Base-by-base conservation (phyloP, 371 early-diverging fungal genomes). In the Capillidium rhysosporum region DNA sequence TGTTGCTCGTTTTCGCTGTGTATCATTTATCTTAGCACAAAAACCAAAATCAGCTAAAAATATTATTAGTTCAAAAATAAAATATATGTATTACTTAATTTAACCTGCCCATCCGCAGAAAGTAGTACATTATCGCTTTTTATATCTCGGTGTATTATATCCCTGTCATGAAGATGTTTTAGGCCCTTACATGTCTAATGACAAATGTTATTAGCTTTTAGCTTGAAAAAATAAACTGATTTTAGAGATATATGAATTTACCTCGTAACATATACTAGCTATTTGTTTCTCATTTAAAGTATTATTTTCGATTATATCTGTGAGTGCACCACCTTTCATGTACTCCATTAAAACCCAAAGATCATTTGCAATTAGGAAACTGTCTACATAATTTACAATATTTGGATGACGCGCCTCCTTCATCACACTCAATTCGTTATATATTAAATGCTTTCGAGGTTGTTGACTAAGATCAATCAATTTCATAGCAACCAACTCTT, bases 291-390 rank as follows among this genome's bases (percentile, higher is more conserved):
- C 96, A 25, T 75, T 73, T 73, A 97, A 71, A 49, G 79, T 79
- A 63, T 86, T 89, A 68, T 84, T 81, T 57, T 93, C 94, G 64
- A 97, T 92, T 23, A 94, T 83, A 62, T 97, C 96, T 5, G 94
- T 97, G 65, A 97, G 66, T 9, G 94, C 80, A 30, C 98, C 98
- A 28, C 93, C 96, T 64, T 94, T 93, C 96, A 97, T 97, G 69
- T 82, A 91, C 69, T 97, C 98, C 92, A 97, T 92, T 24, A 97
- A 82, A 7, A 97, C 92, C 98, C 98, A 97, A 49, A 97, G 68
- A 31, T 93, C 94, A 43, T 71, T 66, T 48, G 67, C 70, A 45
- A 89, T 75, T 57, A 96, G 65, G 71, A 82, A 96, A 2, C 84
- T 70, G 65, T 94, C 93, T 28, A 91, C 69, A 63, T 77, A 94